Evolutionary conservation across 169 alveolate species (phyloP).

Genomic region (Cryptosporidium meleagridis): DNA sequence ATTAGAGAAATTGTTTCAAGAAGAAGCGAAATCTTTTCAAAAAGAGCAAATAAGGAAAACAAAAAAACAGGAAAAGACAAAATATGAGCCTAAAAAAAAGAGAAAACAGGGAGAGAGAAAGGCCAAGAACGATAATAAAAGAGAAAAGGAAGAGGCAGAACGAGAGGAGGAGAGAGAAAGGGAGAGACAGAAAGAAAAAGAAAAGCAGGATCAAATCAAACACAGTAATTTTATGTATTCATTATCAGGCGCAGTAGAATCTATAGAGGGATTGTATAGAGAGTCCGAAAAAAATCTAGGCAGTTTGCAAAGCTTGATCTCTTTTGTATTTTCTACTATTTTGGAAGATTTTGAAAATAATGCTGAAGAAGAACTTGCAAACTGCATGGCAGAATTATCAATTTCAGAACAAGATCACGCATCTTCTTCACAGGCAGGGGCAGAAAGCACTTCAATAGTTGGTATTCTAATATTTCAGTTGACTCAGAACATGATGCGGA

Average conservation of each 20-base stretch:
- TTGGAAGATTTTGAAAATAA: neutral
- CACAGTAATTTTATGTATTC: neutral
- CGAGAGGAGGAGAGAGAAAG: slow-evolving; percentile 1
- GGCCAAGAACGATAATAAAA: neutral
- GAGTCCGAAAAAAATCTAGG: neutral
- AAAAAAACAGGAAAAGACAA: neutral
- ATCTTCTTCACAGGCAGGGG: no score
- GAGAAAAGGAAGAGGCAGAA: neutral
- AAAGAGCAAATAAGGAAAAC: neutral
- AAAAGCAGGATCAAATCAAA: neutral
- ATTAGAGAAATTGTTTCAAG: neutral
- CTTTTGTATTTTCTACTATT: neutral
- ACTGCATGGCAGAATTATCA: neutral
- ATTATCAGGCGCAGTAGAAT: neutral
- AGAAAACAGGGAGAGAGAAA: neutral
- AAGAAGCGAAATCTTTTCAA: neutral
- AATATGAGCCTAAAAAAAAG: neutral
- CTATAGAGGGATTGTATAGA: neutral
- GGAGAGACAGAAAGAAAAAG: neutral
- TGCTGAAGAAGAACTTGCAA: neutral
- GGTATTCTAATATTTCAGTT: neutral
- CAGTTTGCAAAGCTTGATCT: neutral
- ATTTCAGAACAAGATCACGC: neutral
- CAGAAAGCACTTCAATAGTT: no score
- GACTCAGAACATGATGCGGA: no score